Evolutionary conservation across 2,329 filamentous ascomycete species (phyloP).

Genomic region (Aspergillus neoniger): DNA sequence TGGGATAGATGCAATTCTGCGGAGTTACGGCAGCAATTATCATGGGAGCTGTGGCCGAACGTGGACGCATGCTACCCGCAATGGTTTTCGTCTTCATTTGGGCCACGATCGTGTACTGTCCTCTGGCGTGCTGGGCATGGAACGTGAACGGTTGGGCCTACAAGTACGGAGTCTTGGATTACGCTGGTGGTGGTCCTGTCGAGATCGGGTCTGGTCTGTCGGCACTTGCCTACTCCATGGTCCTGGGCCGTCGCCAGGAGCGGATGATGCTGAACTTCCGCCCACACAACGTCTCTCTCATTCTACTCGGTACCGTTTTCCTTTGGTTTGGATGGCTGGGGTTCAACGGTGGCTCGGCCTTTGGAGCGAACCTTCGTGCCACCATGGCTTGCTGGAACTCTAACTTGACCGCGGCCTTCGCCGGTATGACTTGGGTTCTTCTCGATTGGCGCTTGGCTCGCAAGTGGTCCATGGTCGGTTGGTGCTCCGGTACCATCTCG

Average conservation of each 20-base stretch:
- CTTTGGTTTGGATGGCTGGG: slow-evolving; percentile 99
- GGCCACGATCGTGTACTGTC: slow-evolving; percentile 97
- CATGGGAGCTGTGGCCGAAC: slow-evolving; percentile 88
- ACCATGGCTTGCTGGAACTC: slow-evolving; percentile 98
- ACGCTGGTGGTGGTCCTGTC: slow-evolving; percentile 94
- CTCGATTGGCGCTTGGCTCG: slow-evolving; percentile 92
- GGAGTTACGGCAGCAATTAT: slow-evolving; percentile 89
- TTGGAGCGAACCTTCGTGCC: slow-evolving; percentile 90
- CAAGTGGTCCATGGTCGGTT: slow-evolving; percentile 93
- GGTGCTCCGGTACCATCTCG: slow-evolving; percentile 86
- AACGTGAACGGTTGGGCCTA: slow-evolving; percentile 91
- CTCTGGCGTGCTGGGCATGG: slow-evolving; percentile 95
- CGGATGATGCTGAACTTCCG: slow-evolving; percentile 99
- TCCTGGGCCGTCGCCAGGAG: slow-evolving; percentile 93
- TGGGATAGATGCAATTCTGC: slow-evolving; percentile 87
- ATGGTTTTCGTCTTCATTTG: slow-evolving; percentile 97
- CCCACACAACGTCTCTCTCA: slow-evolving; percentile 96
- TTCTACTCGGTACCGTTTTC: slow-evolving; percentile 90
- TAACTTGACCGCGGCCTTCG: slow-evolving; percentile 90
- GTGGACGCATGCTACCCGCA: slow-evolving; percentile 85
- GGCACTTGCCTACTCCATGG: slow-evolving; percentile 91
- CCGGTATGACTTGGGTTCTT: slow-evolving; percentile 87
- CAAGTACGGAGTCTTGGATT: slow-evolving; percentile 90
- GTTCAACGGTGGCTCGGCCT: slow-evolving; percentile 95
- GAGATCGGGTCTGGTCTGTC: slow-evolving; percentile 94